Base-by-base conservation (phyloP, 331 rosid species). In the Rosa hybrid region DNA sequence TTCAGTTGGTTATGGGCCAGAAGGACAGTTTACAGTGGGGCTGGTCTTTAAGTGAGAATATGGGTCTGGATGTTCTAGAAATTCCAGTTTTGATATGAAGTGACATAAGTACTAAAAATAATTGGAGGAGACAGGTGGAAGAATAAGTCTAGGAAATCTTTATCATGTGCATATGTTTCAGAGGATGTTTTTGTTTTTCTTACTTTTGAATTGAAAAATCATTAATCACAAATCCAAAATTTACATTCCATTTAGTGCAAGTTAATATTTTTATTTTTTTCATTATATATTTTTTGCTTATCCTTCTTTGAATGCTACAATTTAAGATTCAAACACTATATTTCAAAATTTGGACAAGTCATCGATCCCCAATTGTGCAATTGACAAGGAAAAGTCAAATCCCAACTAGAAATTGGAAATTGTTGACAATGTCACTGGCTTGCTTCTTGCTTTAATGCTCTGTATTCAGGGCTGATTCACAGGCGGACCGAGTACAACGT, bases 351-450 rank as follows among this genome's bases (percentile, higher is more conserved):
- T 70, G 56, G 8, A 44, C 72, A 25, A 71, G 60, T 27, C 60
- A 72, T 48, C 7, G 3, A 46, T 49, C 76, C 60, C 44, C 39
- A 30, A 30, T 34, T 34, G 39, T 64, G 42, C 44, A 25, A 72
- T 30, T 46, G 13, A 25, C 57, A 72, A 50, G 62, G 45, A 50
- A 72, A 71, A 72, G 23, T 62, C 76, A 49, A 72, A 27, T 72
- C 49, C 71, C 73, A 50, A 50, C 50, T 27, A 16, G 45, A 51
- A 72, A 72, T 27, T 17, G 45, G 73, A 18, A n/a, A 68, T n/a
- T 68, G 73, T 12, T 46, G 27, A 63, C 68, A 65, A 14, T 11
- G 5, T 10, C 74, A n/a, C 34, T 70, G 54, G n/a, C 56, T 20
- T 65, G 34, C 67, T 60, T 60, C 67, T 60, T 23, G 45, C 46